Conservation (phyloP, 495 filamentous ascomycete species). For the Chlorociboria aeruginascens region DNA sequence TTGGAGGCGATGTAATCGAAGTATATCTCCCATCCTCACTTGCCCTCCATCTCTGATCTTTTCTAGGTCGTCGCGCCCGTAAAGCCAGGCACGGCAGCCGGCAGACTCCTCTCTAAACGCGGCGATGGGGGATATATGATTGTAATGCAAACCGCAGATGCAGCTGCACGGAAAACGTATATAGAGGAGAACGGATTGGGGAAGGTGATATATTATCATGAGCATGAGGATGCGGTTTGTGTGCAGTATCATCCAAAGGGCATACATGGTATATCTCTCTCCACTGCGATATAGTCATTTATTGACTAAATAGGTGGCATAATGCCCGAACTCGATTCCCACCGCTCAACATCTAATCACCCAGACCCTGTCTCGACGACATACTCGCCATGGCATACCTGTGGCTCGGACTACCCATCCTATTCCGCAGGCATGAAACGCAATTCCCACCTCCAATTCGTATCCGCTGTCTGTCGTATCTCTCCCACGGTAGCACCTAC, state of each 20-base stretch:
- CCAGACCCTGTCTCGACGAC: not conserved
- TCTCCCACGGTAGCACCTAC: constrained; percentile 2
- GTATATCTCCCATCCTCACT: not conserved
- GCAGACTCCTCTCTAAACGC: constrained; percentile 8
- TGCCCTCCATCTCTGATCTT: not conserved
- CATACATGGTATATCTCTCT: constrained; percentile 6
- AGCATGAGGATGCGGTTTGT: constrained; percentile 7
- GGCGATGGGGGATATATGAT: constrained; percentile 17
- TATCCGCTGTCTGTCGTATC: not conserved
- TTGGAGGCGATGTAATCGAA: constrained; percentile 16
- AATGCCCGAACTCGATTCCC: constrained; percentile 17
- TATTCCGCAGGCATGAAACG: constrained; percentile 4
- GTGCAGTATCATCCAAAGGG: constrained; percentile 17
- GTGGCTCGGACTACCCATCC: not conserved
- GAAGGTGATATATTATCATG: constrained; percentile 12
- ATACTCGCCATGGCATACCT: constrained; percentile 13
- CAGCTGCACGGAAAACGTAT: constrained; percentile 2
- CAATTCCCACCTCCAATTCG: not conserved
- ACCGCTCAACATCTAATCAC: not conserved
- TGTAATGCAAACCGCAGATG: constrained; percentile 13
- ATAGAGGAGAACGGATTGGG: not conserved
- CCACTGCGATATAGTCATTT: not conserved
- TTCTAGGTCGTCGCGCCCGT: constrained; percentile 9
- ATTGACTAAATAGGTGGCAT: constrained; percentile 4
- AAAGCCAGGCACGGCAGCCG: constrained; percentile 3